Conservation (phyloP, 306 rosid genomes). For the Lathyrus sativus region DNA sequence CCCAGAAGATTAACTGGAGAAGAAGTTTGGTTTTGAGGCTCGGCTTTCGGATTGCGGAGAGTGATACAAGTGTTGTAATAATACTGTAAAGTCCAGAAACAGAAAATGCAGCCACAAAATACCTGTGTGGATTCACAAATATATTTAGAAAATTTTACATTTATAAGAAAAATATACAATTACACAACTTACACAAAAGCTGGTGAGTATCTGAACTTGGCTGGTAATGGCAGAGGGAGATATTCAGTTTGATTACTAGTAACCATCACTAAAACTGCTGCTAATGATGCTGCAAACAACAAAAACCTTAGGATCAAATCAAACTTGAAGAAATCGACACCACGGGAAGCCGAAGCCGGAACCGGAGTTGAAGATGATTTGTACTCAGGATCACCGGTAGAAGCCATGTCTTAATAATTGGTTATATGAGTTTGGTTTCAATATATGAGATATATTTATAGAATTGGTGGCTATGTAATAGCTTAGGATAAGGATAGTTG, state of each 20-base stretch:
- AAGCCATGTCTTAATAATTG: conserved; percentile 51
- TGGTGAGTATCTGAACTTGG: conserved; percentile 79
- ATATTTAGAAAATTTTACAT: neutral
- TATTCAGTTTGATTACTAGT: conserved; percentile 64
- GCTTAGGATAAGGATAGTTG: conserved; percentile 30
- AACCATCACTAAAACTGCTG: conserved; percentile 62
- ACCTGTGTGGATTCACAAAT: conserved; percentile 45
- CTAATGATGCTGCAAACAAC: conserved; percentile 67
- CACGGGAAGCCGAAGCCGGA: conserved; percentile 9
- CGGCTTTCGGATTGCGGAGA: conserved; percentile 55
- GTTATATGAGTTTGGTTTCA: neutral
- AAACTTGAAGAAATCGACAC: conserved; percentile 27
- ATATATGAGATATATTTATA: neutral
- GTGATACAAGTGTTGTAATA: conserved; percentile 59
- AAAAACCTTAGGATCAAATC: conserved; percentile 61
- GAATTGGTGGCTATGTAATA: neutral
- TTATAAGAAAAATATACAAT: too few relatives aligned
- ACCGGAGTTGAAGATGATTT: conserved; percentile 32
- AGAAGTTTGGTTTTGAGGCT: conserved; percentile 47
- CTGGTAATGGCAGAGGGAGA: neutral
- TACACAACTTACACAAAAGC: conserved; percentile 77
- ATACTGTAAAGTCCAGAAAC: conserved; percentile 70
- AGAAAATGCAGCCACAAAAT: conserved; percentile 78
- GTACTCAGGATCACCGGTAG: conserved; percentile 54
- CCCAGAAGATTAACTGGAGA: conserved; percentile 59